A percentile compares a stretch with the other conserved stretches of the same genome.
Evolutionary conservation across 2,329 filamentous ascomycete genomes (phyloP).

Genomic region (Mycocentrospora acerina): DNA sequence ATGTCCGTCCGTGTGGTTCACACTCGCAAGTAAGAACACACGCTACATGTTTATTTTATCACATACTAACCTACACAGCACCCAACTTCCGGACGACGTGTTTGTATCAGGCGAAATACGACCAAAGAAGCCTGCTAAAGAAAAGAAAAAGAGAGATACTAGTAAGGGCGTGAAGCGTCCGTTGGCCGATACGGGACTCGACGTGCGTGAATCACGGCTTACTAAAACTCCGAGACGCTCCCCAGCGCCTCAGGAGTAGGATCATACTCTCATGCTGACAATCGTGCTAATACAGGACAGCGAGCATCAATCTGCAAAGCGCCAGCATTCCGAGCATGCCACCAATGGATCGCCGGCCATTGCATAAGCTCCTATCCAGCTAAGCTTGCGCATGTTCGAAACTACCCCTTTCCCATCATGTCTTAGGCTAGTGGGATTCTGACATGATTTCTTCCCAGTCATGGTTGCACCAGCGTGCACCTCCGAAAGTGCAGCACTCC

Average conservation of each 20-base stretch:
- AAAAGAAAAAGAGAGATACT: slow-evolving; percentile 35
- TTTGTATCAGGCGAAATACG: slow-evolving; percentile 74
- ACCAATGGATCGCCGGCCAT: slow-evolving; percentile 33
- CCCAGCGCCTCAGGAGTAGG: slow-evolving; percentile 18
- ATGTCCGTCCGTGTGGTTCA: slow-evolving; percentile 81
- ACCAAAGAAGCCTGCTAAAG: slow-evolving; percentile 48
- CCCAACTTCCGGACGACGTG: slow-evolving; percentile 84
- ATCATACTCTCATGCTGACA: slow-evolving; percentile 33
- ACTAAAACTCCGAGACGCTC: slow-evolving; percentile 19
- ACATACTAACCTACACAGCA: slow-evolving; percentile 54
- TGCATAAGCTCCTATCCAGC: slow-evolving; percentile 30
- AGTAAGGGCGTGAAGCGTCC: slow-evolving; percentile 44
- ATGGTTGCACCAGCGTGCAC: slow-evolving; percentile 17
- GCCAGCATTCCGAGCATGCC: slow-evolving; percentile 29
- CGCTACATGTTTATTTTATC: neutral
- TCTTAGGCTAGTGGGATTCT: slow-evolving; percentile 21
- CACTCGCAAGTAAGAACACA: slow-evolving; percentile 72
- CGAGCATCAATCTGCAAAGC: slow-evolving; percentile 36
- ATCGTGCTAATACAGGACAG: slow-evolving; percentile 41
- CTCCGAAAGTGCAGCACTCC: slow-evolving; percentile 12
- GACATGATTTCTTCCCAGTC: slow-evolving; percentile 29
- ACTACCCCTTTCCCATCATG: slow-evolving; percentile 11
- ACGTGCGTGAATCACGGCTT: slow-evolving; percentile 44
- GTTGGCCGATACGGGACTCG: slow-evolving; percentile 47
- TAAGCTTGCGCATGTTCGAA: slow-evolving; percentile 36